Evolutionary conservation across 1,284 basidiomycete genomes (phyloP), one percentile per base, ranked within the genome.

Genomic region (Malassezia arunalokei): DNA sequence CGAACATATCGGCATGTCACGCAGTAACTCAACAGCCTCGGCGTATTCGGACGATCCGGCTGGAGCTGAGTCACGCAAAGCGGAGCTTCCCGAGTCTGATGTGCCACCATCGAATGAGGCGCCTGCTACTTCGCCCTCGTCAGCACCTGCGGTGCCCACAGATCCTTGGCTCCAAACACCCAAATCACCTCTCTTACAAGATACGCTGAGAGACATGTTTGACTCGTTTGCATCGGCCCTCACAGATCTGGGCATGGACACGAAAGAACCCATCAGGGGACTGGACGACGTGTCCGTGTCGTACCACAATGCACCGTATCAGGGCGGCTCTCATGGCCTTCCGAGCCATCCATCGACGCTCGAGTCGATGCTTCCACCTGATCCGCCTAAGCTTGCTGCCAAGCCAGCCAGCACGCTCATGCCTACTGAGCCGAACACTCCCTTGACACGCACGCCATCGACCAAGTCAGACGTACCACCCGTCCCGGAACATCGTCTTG

Each of bases 151-250:
- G 20, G 20, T 4, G 20, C 20, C 20, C 20, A 24, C 20, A 24
- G 20, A 24, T 24, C 20, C 33, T 15, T 35, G 11, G 33, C 33
- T 35, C 33, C 33, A 11, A 5, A 35, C 33, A 35, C 33, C 33
- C 11, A 35, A 35, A 35, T 35, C 33, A 35, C 33, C 11, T 12
- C 15, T 35, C 33, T 15, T 35, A 15, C 11, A 11, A 15, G 15
- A 15, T 35, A 11, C 33, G 11, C 33, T 12, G 33, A 12, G 11
- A 40, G 46, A 48, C 27, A 33, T 55, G 17, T 41, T 49, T 17
- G 53, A 55, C 28, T 46, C 53, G 20, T 55, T 55, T 43, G 53
- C 47, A 14, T 40, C 43, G 15, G 53, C 53, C 2, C 24, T 55
- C 7, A 43, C 48, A 17, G 53, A 55, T 37, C 43, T 55, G n/a